Base-by-base conservation (phyloP, 768 basidiomycete species). In the Calvatia gigantea region DNA sequence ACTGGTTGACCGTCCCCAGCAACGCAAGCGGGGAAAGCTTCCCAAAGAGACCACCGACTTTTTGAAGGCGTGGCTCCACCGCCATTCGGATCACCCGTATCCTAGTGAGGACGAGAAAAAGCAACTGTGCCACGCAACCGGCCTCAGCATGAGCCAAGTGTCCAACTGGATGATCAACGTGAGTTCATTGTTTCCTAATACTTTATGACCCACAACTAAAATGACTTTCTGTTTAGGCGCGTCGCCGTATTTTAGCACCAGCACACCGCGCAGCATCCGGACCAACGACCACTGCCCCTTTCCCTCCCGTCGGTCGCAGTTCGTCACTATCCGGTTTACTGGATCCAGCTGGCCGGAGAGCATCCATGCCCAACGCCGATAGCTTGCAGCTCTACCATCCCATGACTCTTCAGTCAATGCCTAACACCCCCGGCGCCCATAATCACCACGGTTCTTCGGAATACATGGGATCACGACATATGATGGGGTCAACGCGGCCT, bases 141-240 rank as follows among this genome's bases (percentile, higher is more conserved):
- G 89, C 23, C 73, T 94, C 60, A 89, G 85, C 73, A 93, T 93
- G 89, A 84, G 80, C 70, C 91, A 94, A 70, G 89, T 93, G 0
- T 91, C 89, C 50, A 93, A 93, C 68, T 93, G 91, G 91, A 93
- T 93, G 91, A 93, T 93, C 65, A 93, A 93, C 63, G 91, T 78
- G 39, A 55, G 71, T 76, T 6, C 57, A 14, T 9, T 6, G 48
- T 35, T 46, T 32, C 45, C 37, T 21, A 25, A 27, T 52, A 17
- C 17, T 25, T 44, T 27, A 21, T 17, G 21, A 19, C 5, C 15
- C 9, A 47, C 17, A 48, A 48, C 25, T 46, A 45, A 21, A 49
- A 42, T 54, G 32, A n/a, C n/a, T 57, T 50, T 35, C 51, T 37
- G 53, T 51, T 39, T 60, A 91, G 89, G 89, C 89, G 60, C 81